Evolutionary conservation across 805 yeast genomes (phyloP), one percentile per base, ranked within the genome.

Genomic region (Citeromyces nyonsensis): DNA sequence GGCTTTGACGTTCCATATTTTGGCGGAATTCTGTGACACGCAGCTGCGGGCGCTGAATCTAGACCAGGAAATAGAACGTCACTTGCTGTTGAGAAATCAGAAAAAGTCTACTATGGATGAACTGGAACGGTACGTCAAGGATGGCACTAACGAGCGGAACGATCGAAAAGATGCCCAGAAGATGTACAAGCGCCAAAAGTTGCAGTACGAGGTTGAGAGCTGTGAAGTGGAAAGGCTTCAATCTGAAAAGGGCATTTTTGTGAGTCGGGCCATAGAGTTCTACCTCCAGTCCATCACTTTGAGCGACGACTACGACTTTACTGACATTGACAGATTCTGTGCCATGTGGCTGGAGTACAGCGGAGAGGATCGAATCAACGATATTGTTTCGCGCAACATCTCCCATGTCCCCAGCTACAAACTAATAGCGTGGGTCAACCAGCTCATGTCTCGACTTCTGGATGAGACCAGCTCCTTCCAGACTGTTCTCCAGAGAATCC

Each of bases 341-440:
- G 79, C 86, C 0, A 49, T 88, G 8, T 88, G 96, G 94, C 59
- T 88, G 26, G 80, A 76, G 38, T 64, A 71, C 40, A 61, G 73
- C 3, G 47, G 49, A 5, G 59, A 60, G 24, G 62, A 51, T 1
- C 49, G 44, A 0, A 53, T 79, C 4, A 75, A 70, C 39, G 38
- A 35, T 3, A 41, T 52, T 6, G 56, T 80, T 7, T 43, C 44
- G 10, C 41, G 46, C 2, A 52, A 56, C 4, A 44, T 77, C 3
- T 32, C 44, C 0, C 31, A 32, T 0, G 51, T 82, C 12, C 79
- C 93, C 0, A 59, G 67, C 10, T 58, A 60, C 44, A 75, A 75
- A 41, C 68, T 84, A 33, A 59, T 82, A 4, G 69, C 84, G 0
- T 86, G 96, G 95, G 60, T 76, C 25, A 75, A 78, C 37, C 97